Conservation (phyloP, 176 grass and related monocot species). For the Aegilops longissima region DNA sequence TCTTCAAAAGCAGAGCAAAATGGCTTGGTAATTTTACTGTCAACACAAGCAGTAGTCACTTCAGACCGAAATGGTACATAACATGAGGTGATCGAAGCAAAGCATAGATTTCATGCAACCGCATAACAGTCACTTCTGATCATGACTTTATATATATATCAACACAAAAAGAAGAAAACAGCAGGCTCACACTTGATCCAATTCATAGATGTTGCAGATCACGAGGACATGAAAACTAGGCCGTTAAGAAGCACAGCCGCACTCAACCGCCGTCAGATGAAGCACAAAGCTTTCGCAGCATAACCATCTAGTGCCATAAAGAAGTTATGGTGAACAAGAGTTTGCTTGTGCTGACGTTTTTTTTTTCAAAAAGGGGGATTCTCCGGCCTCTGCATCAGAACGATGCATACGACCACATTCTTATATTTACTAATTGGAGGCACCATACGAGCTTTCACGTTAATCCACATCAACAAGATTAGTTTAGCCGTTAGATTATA, state of each 20-base stretch:
- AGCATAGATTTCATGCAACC: not conserved
- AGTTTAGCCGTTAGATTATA: too few species aligned
- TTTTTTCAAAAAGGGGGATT: too few species aligned
- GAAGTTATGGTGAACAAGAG: not conserved
- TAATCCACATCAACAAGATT: too few species aligned
- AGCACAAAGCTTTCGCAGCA: not conserved
- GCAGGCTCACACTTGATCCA: not conserved
- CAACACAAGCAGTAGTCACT: not conserved
- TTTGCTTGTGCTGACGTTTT: not conserved
- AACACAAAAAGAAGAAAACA: too few species aligned
- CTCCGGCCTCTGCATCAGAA: too few species aligned
- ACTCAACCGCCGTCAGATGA: too few species aligned
- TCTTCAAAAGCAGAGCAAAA: not conserved
- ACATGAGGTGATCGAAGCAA: not conserved
- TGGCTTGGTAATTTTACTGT: not conserved
- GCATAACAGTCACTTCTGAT: not conserved
- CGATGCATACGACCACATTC: too few species aligned
- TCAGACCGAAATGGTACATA: too few species aligned
- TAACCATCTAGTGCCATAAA: not conserved
- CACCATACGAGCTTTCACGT: too few species aligned
- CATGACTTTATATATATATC: not conserved
- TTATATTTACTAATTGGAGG: too few species aligned
- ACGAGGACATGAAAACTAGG: too few species aligned
- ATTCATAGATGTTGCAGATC: not conserved
- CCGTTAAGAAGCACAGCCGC: too few species aligned